These are phyloP conservation scores for Xylaria palmicola DNA, from an alignment of 495 filamentous ascomycete genomes.

Conservation along the genomic window DNA sequence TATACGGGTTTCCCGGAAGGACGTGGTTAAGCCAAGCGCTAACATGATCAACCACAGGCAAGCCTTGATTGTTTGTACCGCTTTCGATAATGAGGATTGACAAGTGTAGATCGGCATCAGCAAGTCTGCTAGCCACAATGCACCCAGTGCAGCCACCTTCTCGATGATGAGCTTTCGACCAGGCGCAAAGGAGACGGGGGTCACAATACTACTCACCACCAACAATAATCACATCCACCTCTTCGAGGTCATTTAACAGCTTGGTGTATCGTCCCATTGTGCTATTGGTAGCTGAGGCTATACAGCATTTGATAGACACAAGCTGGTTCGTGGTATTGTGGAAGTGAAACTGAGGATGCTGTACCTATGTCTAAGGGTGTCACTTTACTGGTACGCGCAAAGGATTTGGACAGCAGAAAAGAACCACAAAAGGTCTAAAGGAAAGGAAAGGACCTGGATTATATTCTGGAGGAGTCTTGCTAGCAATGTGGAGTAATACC, in stretches of 20 bases:
- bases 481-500: no score
- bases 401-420: no score
- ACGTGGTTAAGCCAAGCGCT: slow-evolving; percentile 28
- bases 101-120: slow-evolving; percentile 32
- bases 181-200: not conserved
- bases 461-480: no score
- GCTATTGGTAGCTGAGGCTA: no score
- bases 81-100: slow-evolving; percentile 35
- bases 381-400: no score
- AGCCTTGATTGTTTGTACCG: slow-evolving; percentile 31
- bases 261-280: slow-evolving; percentile 32
- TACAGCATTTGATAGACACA: no score
- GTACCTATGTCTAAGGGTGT: no score
- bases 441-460: no score
- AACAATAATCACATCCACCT: slow-evolving; percentile 39
- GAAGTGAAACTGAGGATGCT: no score
- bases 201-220: slow-evolving; percentile 25
- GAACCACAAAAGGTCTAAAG: no score
- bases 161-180: not conserved
- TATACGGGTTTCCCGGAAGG: slow-evolving; percentile 23
- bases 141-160: slow-evolving; percentile 36
- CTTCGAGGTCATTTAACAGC: slow-evolving; percentile 29
- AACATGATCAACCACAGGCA: slow-evolving; percentile 29
- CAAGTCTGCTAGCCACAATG: slow-evolving; percentile 34
- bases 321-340: no score